These are phyloP conservation scores for Cutaneotrichosporon cavernicola DNA, from an alignment of 1,284 basidiomycete genomes.

Conservation along the genomic window DNA sequence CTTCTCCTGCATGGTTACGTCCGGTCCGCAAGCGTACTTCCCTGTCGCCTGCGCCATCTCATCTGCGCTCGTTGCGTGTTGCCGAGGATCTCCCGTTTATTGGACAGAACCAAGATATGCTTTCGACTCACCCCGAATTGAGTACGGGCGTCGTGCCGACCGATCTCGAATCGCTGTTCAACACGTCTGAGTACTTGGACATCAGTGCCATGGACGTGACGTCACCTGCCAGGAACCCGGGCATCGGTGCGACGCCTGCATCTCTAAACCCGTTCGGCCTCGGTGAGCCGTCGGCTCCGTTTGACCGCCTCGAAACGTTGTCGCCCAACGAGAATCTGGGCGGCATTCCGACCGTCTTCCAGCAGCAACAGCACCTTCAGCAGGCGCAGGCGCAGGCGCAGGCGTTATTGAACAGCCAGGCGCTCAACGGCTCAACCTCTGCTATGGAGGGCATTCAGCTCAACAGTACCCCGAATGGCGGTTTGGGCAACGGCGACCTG, in stretches of 20 bases:
- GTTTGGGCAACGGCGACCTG: slow-evolving; percentile 6
- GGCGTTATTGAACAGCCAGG: neutral
- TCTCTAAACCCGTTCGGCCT: slow-evolving; percentile 17
- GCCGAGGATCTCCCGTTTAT: slow-evolving; percentile 34
- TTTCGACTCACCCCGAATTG: slow-evolving; percentile 30
- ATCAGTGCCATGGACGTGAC: slow-evolving; percentile 30
- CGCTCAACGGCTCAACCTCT: neutral
- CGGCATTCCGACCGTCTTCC: slow-evolving; percentile 12
- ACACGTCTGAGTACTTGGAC: slow-evolving; percentile 49
- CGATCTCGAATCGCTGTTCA: slow-evolving; percentile 49
- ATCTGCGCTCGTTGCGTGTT: slow-evolving; percentile 55
- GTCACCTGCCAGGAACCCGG: slow-evolving; percentile 9
- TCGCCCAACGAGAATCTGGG: slow-evolving; percentile 33
- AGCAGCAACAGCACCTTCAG: slow-evolving; percentile 19
- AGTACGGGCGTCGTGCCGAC: slow-evolving; percentile 19
- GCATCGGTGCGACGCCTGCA: neutral
- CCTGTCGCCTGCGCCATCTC: slow-evolving; percentile 42
- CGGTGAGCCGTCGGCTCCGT: slow-evolving; percentile 38
- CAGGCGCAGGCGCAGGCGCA: slow-evolving; percentile 3
- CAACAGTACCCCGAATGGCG: slow-evolving; percentile 6
- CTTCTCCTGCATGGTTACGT: slow-evolving; percentile 76
- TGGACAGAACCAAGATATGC: slow-evolving; percentile 28
- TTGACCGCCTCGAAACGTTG: slow-evolving; percentile 38
- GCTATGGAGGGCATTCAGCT: slow-evolving; percentile 25
- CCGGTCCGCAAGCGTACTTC: slow-evolving; percentile 66